Percentiles rank a stretch among this genome's conserved stretches.
Evolutionary conservation across 2,329 filamentous ascomycete species (phyloP).

Genomic region (Curvularia lunata): DNA sequence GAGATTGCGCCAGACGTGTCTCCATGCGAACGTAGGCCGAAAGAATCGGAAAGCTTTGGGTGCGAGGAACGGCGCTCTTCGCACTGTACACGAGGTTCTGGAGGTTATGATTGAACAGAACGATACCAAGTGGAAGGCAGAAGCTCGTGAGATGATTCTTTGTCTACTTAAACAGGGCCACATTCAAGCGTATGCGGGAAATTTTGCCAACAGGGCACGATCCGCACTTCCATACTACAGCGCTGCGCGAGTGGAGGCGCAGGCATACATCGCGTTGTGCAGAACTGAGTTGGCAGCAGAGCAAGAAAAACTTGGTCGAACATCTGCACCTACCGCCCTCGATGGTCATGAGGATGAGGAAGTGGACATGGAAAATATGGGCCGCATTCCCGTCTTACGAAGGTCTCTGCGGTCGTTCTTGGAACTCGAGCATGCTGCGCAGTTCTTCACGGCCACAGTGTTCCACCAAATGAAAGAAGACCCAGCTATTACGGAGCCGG

Average conservation of each 20-base stretch:
- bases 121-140: constrained; percentile 67
- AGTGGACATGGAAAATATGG: constrained; percentile 48
- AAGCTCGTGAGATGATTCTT: constrained; percentile 71
- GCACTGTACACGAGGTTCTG: constrained; percentile 85
- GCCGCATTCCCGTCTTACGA: constrained; percentile 64
- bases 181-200: constrained; percentile 75
- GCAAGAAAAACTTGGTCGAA: constrained; percentile 45
- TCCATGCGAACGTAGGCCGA: constrained; percentile 82
- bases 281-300: constrained; percentile 66
- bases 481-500: constrained; percentile 65
- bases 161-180: constrained; percentile 74
- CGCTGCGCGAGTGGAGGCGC: constrained; percentile 51
- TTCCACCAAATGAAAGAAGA: constrained; percentile 84
- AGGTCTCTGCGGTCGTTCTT: constrained; percentile 74
- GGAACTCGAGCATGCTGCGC: constrained; percentile 79
- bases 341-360: constrained; percentile 47
- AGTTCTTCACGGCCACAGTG: constrained; percentile 84
- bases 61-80: constrained; percentile 67
- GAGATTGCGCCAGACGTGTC: constrained; percentile 77
- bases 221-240: constrained; percentile 76
- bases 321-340: constrained; percentile 39
- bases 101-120: constrained; percentile 91
- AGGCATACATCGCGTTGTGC: constrained; percentile 66
- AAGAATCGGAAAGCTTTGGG: constrained; percentile 70
- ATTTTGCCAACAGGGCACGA: constrained; percentile 58